A percentile compares a stretch with the other conserved stretches of the same genome.
Conservation (phyloP, 768 basidiomycete genomes). For the Lentinula guzmanii region DNA sequence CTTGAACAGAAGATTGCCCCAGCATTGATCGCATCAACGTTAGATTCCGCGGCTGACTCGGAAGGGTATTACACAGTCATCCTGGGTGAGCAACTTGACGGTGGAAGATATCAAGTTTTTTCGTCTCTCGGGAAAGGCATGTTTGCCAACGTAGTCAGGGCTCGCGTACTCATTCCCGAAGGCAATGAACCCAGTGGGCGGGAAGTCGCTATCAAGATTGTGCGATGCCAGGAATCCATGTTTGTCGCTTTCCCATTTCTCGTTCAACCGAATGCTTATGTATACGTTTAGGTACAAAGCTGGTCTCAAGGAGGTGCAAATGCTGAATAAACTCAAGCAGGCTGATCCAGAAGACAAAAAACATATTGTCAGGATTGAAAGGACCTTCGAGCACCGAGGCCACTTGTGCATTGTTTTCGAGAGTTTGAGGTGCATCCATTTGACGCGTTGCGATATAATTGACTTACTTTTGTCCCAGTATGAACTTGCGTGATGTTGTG, state of each 20-base stretch:
- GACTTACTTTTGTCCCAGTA: constrained; percentile 40
- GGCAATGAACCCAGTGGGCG: constrained; percentile 38
- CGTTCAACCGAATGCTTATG: constrained; percentile 1
- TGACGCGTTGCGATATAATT: neutral
- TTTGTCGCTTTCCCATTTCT: constrained; percentile 32
- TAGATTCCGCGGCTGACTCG: constrained; percentile 87
- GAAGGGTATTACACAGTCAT: constrained; percentile 96
- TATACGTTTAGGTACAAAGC: constrained; percentile 74
- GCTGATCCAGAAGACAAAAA: constrained; percentile 97
- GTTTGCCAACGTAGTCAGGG: constrained; percentile 96
- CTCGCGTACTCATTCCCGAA: constrained; percentile 70
- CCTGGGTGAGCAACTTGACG: constrained; percentile 89
- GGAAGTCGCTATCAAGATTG: constrained; percentile 98
- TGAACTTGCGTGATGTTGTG: constrained; percentile 97
- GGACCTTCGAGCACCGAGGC: constrained; percentile 95
- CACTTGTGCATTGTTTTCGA: constrained; percentile 97
- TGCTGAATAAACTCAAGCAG: constrained; percentile 78
- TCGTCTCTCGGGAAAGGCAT: constrained; percentile 97
- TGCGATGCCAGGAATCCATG: constrained; percentile 96
- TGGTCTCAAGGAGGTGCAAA: constrained; percentile 87
- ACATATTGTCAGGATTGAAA: constrained; percentile 87
- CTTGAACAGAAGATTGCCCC: constrained; percentile 42
- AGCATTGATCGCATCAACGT: constrained; percentile 64
- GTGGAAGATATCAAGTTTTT: constrained; percentile 90
- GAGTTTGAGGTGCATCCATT: constrained; percentile 79